Evolutionary conservation across 768 basidiomycete genomes (phyloP).

Genomic region (Boletellus emodensis): DNA sequence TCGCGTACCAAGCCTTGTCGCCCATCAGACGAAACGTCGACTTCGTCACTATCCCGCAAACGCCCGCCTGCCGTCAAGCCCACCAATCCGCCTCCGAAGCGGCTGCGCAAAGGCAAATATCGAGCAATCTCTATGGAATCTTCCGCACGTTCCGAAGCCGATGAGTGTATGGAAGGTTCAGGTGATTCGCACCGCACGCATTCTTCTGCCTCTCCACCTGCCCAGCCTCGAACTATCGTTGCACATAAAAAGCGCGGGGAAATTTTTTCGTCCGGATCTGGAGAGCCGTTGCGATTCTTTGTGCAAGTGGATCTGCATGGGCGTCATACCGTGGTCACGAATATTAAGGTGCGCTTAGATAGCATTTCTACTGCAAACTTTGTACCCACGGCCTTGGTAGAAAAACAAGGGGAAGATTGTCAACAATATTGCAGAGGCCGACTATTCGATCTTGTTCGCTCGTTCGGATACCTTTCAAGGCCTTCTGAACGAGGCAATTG

Average conservation of each 20-base stretch:
- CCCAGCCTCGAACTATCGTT: slow-evolving; percentile 11
- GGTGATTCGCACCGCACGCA: slow-evolving; percentile 7
- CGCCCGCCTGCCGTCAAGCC: slow-evolving; percentile 15
- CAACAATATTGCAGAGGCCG: slow-evolving; percentile 49
- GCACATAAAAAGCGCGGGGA: slow-evolving; percentile 22
- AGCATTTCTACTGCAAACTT: background rate
- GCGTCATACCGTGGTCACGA: slow-evolving; percentile 44
- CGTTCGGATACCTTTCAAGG: slow-evolving; percentile 49
- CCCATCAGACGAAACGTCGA: slow-evolving; percentile 3
- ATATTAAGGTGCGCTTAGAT: slow-evolving; percentile 53
- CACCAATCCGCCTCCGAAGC: slow-evolving; percentile 16
- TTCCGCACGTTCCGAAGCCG: slow-evolving; percentile 14
- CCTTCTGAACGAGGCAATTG: slow-evolving; percentile 37
- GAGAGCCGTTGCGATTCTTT: slow-evolving; percentile 50
- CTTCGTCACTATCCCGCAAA: slow-evolving; percentile 22
- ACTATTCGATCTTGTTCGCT: slow-evolving; percentile 56
- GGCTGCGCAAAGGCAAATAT: slow-evolving; percentile 29
- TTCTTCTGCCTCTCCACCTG: slow-evolving; percentile 15
- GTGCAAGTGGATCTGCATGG: slow-evolving; percentile 65
- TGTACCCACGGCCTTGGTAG: slow-evolving; percentile 32
- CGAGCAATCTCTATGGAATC: slow-evolving; percentile 17
- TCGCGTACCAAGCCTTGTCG: slow-evolving; percentile 4
- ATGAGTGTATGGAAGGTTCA: slow-evolving; percentile 12
- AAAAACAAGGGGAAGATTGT: slow-evolving; percentile 63
- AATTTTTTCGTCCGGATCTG: slow-evolving; percentile 44